Conservation (phyloP, 129 eudicot genomes). For the Scalesia atractyloides region DNA sequence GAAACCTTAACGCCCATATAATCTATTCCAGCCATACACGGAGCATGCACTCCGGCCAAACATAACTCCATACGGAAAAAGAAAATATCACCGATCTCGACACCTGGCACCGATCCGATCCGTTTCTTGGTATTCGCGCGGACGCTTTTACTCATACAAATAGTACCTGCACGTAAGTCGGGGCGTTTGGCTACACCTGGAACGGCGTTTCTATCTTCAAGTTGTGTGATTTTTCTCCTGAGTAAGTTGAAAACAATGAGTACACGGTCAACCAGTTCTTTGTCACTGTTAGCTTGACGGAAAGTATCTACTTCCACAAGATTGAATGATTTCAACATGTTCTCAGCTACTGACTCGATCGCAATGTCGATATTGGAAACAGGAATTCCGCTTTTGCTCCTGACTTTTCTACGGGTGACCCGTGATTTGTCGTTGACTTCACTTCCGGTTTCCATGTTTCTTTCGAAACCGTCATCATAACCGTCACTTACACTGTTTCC, state of each 20-base stretch:
- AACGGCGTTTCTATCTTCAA: conserved; percentile 43
- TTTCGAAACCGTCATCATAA: conserved; percentile 18
- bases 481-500: conserved; percentile 48
- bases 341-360: conserved; percentile 34
- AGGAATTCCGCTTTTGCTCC: not conserved
- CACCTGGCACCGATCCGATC: conserved; percentile 80
- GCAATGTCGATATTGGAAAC: conserved; percentile 33
- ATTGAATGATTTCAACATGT: conserved; percentile 37
- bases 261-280: conserved; percentile 46
- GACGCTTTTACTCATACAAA: conserved; percentile 60
- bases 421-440: conserved; percentile 33
- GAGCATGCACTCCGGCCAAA: conserved; percentile 79
- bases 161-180: conserved; percentile 55
- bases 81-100: conserved; percentile 88
- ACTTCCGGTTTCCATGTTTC: conserved; percentile 31
- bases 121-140: conserved; percentile 67
- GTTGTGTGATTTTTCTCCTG: conserved; percentile 55
- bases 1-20: conserved; percentile 64
- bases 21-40: conserved; percentile 93
- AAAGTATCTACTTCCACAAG: conserved; percentile 40
- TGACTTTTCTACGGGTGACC: conserved; percentile 28
- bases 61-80: conserved; percentile 88
- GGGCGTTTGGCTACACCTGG: conserved; percentile 51
- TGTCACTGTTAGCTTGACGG: conserved; percentile 53
- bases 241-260: conserved; percentile 55